Percentiles rank a stretch among this genome's conserved stretches.
phyloP scores from a whole-genome alignment of 2,329 filamentous ascomycete species.

The Lasiodiplodia gonubiensis region DNA sequence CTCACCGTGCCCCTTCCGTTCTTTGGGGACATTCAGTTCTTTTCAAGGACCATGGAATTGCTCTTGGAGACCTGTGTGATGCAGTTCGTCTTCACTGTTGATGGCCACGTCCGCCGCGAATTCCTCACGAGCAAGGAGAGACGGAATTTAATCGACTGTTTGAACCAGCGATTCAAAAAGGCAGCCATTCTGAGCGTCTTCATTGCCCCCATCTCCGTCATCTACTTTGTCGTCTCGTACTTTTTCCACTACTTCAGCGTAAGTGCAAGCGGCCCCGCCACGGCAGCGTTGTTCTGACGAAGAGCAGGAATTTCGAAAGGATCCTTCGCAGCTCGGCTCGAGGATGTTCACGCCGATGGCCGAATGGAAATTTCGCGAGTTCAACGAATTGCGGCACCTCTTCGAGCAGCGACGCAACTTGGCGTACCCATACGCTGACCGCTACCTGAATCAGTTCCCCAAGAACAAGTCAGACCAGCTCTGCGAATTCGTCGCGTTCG shows the following conservation, averaged over 20 bases:
- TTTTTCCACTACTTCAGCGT: conserved; percentile 95
- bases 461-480: conserved; percentile 91
- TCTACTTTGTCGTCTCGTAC: conserved; percentile 85
- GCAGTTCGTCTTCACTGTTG: conserved; percentile 86
- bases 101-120: conserved; percentile 83
- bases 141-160: conserved; percentile 74
- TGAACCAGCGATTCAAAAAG: conserved; percentile 79
- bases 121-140: conserved; percentile 86
- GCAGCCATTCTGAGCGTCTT: conserved; percentile 86
- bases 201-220: conserved; percentile 84
- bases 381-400: conserved; percentile 93
- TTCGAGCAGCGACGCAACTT: conserved; percentile 90
- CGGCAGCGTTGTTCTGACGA: conserved; percentile 9
- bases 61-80: conserved; percentile 88
- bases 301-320: conserved; percentile 86
- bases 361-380: conserved; percentile 98
- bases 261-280: conserved; percentile 40
- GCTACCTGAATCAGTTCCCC: conserved; percentile 94
- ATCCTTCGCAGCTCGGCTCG: conserved; percentile 83
- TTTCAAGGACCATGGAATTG: conserved; percentile 91
- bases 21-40: conserved; percentile 76
- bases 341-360: conserved; percentile 91
- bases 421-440: conserved; percentile 90
- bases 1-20: conserved; percentile 86
- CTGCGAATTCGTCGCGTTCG: conserved; percentile 83